Percentiles rank a stretch among this genome's conserved stretches.
Conservation (phyloP, 345 rosid species). For the Euphorbia pulcherrima region DNA sequence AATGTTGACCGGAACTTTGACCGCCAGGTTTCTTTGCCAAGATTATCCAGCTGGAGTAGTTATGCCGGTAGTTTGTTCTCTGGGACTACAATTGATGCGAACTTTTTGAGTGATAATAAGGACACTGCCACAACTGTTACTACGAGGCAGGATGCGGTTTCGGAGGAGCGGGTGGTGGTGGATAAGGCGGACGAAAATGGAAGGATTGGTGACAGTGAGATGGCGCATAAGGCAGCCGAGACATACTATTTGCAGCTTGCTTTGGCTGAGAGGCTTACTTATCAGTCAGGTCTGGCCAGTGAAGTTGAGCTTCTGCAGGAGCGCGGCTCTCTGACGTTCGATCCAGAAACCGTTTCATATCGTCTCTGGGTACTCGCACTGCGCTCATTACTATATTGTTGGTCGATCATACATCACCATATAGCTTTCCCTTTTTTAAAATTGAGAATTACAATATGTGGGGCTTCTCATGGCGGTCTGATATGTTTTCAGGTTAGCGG, state of each 20-base stretch:
- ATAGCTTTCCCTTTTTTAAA: too few species aligned
- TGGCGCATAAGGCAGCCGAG: constrained; percentile 49
- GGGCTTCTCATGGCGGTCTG: neutral
- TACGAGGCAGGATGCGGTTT: constrained; percentile 20
- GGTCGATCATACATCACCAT: neutral
- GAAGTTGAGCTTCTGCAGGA: constrained; percentile 41
- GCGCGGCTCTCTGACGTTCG: constrained; percentile 26
- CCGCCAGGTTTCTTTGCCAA: constrained; percentile 59
- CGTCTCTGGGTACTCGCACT: constrained; percentile 69
- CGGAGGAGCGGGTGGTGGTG: constrained; percentile 37
- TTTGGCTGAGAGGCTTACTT: constrained; percentile 68
- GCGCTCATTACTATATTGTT: neutral
- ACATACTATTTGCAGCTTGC: constrained; percentile 65
- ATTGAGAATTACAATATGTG: neutral
- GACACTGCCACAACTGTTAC: constrained; percentile 35
- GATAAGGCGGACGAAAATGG: constrained; percentile 25
- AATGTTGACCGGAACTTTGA: constrained; percentile 53
- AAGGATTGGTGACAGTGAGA: constrained; percentile 19
- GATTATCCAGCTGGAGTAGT: constrained; percentile 83
- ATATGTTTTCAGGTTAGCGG: constrained; percentile 63
- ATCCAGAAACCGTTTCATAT: constrained; percentile 64
- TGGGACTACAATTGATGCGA: constrained; percentile 69
- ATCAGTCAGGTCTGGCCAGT: constrained; percentile 51
- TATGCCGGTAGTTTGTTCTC: constrained; percentile 79
- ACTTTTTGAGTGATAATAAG: constrained; percentile 49